Evolutionary conservation across 2,329 filamentous ascomycete species (phyloP), one percentile per base, ranked within the genome.

Genomic region (Zalaria sp.): DNA sequence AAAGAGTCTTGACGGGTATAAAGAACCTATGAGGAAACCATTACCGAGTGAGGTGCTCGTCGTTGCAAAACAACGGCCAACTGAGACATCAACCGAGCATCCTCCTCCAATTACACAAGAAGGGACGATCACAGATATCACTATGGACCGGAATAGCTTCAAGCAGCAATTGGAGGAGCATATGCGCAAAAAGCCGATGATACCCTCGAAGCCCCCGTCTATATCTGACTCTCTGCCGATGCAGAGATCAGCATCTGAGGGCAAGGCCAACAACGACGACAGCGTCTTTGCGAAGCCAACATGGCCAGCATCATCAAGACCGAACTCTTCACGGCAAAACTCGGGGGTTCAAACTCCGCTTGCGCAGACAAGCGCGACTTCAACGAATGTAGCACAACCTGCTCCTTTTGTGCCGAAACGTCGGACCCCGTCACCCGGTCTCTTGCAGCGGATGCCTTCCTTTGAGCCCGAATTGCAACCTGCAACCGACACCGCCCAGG

Each of bases 381-480:
- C 11, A 10, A 5, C 10, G 9, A 6, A 25, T 5, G 8, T 25
- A 7, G 29, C 37, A 4, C 18, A 34, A 10, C 27, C 41, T 10
- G 27, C 43, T 8, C 38, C 40, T 9, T 10, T 38, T n/a, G 38
- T 35, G 10, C 53, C 53, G 1, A 54, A 51, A 39, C 54, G 51
- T 3, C 46, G 58, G 25, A 49, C 57, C 5, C 58, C 64, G 1
- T 66, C 62, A 7, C 57, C 66, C 0, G 60, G 61, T 3, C 47
- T 69, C n/a, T 47, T 69, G 38, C 59, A 63, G 38, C 57, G 66
- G 18, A 69, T 70, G 63, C 60, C 59, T 0, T 63, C 60, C n/a
- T 62, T 67, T 37, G 65, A 67, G 38, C 47, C 53, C 2, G 27
- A 37, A 8, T 45, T 44, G 41, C 3, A 39, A 45, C 3, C 28